phyloP scores from a whole-genome alignment of 225 moss, liverwort and hornwort species.

The Physcomitrium patens region DNA sequence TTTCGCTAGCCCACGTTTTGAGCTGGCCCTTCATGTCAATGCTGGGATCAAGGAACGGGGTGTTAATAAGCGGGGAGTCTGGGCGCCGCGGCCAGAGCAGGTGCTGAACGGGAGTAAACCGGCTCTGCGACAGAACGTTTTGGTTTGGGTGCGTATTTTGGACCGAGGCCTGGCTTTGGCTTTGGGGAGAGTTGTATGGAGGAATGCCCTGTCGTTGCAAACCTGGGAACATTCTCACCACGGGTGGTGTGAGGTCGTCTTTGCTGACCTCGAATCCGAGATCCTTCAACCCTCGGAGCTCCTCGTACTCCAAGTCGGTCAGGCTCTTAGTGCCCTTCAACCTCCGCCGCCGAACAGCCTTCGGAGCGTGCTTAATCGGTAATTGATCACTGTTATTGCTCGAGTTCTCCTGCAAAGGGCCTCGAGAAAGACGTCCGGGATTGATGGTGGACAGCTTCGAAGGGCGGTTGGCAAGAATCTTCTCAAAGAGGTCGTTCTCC shows the following conservation, averaged over 20 bases:
- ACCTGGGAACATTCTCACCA: conserved; percentile 51
- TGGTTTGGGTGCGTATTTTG: no score
- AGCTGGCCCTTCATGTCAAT: conserved; percentile 64
- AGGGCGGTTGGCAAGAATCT: conserved; percentile 52
- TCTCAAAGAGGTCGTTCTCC: conserved; percentile 46
- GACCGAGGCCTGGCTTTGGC: conserved; percentile 2
- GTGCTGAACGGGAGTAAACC: conserved; percentile 34
- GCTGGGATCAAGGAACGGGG: conserved; percentile 35
- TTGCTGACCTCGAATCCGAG: conserved; percentile 51
- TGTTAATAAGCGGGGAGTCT: conserved; percentile 39
- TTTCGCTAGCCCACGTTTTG: conserved; percentile 56
- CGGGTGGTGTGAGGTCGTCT: conserved; percentile 53
- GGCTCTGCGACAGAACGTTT: conserved; percentile 18
- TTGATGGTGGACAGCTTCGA: conserved; percentile 44
- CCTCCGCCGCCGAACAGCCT: conserved; percentile 32
- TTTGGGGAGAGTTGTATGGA: conserved; percentile 37
- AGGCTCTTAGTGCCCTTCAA: conserved; percentile 61
- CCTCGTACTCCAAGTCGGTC: conserved; percentile 61
- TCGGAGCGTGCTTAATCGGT: neutral
- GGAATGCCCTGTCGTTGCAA: conserved; percentile 47
- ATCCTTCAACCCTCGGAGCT: conserved; percentile 51
- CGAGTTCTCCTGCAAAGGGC: conserved; percentile 30
- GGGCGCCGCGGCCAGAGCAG: conserved; percentile 43
- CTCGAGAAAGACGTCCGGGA: conserved; percentile 32
- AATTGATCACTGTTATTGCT: neutral